phyloP scores from a whole-genome alignment of 768 basidiomycete genomes.

The Lepiota subincarnata region DNA sequence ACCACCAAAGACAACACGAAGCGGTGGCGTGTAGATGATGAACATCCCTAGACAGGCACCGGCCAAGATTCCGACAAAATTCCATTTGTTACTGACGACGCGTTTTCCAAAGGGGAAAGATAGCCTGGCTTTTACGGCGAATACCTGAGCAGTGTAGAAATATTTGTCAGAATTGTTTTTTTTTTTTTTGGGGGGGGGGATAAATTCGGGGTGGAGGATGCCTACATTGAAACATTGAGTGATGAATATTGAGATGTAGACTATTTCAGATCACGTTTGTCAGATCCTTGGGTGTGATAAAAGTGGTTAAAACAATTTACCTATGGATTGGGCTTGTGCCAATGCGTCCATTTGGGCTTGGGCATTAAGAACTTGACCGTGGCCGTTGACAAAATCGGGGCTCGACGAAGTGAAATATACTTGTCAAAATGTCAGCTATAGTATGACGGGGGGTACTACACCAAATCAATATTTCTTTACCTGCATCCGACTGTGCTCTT shows the following conservation, averaged over 20 bases:
- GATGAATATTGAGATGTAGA: slow-evolving; percentile 66
- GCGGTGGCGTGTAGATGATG: slow-evolving; percentile 64
- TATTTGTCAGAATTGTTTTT: neutral
- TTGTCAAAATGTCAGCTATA: slow-evolving; percentile 16
- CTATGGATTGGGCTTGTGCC: slow-evolving; percentile 59
- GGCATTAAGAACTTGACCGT: slow-evolving; percentile 42
- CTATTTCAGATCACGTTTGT: slow-evolving; percentile 18
- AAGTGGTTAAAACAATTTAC: slow-evolving; percentile 22
- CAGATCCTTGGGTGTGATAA: neutral
- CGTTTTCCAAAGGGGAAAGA: slow-evolving; percentile 59
- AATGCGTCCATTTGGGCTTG: slow-evolving; percentile 53
- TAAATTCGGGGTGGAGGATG: too few species aligned
- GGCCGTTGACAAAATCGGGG: slow-evolving; percentile 51
- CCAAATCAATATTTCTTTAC: slow-evolving; percentile 20
- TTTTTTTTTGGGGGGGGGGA: too few species aligned
- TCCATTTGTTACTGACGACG: slow-evolving; percentile 55
- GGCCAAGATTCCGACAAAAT: slow-evolving; percentile 58
- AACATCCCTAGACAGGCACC: slow-evolving; percentile 65
- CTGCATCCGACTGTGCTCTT: slow-evolving; percentile 39
- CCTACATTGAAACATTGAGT: slow-evolving; percentile 65
- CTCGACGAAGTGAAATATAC: slow-evolving; percentile 45
- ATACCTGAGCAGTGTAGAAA: slow-evolving; percentile 39
- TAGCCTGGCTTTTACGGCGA: slow-evolving; percentile 63
- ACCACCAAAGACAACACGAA: slow-evolving; percentile 67
- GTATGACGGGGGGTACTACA: neutral